A percentile compares a stretch with the other conserved stretches of the same genome.
These are phyloP conservation scores for Magnolia kwangsiensis DNA, from an alignment of 164 flowering plant genomes.

Conservation along the genomic window DNA sequence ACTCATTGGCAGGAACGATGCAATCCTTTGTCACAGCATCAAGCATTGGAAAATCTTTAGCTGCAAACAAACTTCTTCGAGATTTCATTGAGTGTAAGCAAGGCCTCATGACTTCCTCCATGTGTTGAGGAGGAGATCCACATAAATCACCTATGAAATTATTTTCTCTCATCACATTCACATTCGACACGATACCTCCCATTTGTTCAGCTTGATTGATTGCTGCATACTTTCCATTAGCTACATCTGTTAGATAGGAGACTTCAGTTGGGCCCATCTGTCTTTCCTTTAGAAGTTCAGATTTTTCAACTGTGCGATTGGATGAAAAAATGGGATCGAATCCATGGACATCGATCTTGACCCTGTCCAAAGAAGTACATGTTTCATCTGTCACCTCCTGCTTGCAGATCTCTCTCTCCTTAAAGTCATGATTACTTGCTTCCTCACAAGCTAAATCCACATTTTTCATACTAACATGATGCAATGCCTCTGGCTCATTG, in stretches of 20 bases:
- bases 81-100: slow-evolving; percentile 15
- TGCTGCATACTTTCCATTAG: neutral
- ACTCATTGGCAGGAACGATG: neutral
- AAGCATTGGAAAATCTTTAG: neutral
- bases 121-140: slow-evolving; percentile 11
- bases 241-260: neutral
- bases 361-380: slow-evolving; percentile 9
- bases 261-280: slow-evolving; percentile 3
- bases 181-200: slow-evolving; percentile 6
- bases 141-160: slow-evolving; percentile 13
- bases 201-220: slow-evolving; percentile 6
- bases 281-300: slow-evolving; percentile 13
- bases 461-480: neutral
- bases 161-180: slow-evolving; percentile 9
- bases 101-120: slow-evolving; percentile 11
- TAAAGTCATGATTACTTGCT: neutral
- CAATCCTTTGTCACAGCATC: slow-evolving; percentile 8
- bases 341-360: slow-evolving; percentile 1
- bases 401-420: slow-evolving; percentile 5
- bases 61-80: slow-evolving; percentile 27
- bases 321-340: slow-evolving; percentile 7
- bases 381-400: slow-evolving; percentile 16
- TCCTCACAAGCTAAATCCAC: neutral
- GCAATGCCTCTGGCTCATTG: neutral
- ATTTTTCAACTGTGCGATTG: slow-evolving; percentile 5